Evolutionary conservation across 2,329 filamentous ascomycete genomes (phyloP).

Genomic region (Ustulina deusta): DNA sequence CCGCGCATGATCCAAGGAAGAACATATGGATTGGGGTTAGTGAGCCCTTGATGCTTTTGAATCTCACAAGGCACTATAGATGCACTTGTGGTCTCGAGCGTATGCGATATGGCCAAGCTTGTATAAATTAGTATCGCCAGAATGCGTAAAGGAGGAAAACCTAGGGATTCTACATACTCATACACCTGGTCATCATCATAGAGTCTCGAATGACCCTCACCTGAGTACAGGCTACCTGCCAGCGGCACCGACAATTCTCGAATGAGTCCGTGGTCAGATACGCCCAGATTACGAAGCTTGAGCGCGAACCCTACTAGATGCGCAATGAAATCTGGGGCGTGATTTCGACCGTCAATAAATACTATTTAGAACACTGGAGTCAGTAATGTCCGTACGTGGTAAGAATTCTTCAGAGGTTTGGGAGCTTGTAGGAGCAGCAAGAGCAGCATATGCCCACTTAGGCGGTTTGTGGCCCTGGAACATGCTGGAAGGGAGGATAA

Average conservation of each 20-base stretch:
- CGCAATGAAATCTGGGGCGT: conserved; percentile 92
- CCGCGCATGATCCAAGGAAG: conserved; percentile 97
- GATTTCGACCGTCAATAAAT: conserved; percentile 92
- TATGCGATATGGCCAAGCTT: conserved; percentile 76
- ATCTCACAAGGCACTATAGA: conserved; percentile 62
- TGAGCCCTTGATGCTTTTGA: conserved; percentile 62
- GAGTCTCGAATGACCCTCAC: conserved; percentile 91
- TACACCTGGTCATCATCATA: conserved; percentile 93
- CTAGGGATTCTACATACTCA: conserved; percentile 62
- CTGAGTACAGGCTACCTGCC: conserved; percentile 89
- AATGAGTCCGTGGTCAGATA: conserved; percentile 92
- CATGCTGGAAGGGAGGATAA: no score
- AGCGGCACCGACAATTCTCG: conserved; percentile 89
- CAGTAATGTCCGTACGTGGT: no score
- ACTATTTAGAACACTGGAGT: no score
- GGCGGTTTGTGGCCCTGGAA: no score
- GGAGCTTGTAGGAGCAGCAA: no score
- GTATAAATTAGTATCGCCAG: conserved; percentile 27
- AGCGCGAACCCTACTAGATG: conserved; percentile 93
- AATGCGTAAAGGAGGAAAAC: background rate
- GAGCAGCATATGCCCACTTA: no score
- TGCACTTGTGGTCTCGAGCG: conserved; percentile 76
- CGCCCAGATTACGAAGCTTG: conserved; percentile 91
- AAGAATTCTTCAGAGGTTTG: no score
- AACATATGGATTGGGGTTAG: conserved; percentile 83